A percentile compares a stretch with the other conserved stretches of the same genome.
Conservation (phyloP, 2,329 filamentous ascomycete genomes). For the Clonostachys solani region DNA sequence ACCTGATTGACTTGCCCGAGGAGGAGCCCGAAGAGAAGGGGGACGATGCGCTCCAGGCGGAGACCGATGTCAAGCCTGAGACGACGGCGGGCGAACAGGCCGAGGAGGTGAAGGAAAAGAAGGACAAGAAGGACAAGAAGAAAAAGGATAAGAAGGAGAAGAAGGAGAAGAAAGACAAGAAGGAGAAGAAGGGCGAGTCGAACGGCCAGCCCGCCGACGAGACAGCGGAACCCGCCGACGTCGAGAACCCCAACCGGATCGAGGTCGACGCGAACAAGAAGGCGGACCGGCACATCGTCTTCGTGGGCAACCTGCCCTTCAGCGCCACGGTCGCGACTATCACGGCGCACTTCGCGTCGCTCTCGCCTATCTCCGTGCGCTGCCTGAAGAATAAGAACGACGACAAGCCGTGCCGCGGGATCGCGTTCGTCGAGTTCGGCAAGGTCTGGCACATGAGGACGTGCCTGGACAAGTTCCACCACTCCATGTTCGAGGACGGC, state of each 20-base stretch:
- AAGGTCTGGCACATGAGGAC: conserved; percentile 88
- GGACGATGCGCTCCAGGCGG: conserved; percentile 11
- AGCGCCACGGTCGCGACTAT: conserved; percentile 69
- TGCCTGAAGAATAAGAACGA: conserved; percentile 65
- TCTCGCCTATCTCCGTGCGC: conserved; percentile 48
- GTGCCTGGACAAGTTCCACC: conserved; percentile 86
- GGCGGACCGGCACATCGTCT: conserved; percentile 23
- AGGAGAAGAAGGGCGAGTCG: conserved; percentile 24
- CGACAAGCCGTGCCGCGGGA: conserved; percentile 62
- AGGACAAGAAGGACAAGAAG: conserved; percentile 14
- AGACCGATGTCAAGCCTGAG: conserved; percentile 11
- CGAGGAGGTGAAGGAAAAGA: conserved; percentile 18
- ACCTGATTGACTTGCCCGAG: conserved; percentile 28
- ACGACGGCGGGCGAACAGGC: conserved; percentile 15
- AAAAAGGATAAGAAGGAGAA: conserved; percentile 9
- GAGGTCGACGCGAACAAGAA: conserved; percentile 10
- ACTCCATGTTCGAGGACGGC: conserved; percentile 66
- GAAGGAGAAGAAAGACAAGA: conserved; percentile 10
- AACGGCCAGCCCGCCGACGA: conserved; percentile 8
- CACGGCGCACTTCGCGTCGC: conserved; percentile 70
- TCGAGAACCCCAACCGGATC: conserved; percentile 9
- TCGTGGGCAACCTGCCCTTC: conserved; percentile 78
- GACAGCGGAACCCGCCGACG: conserved; percentile 5
- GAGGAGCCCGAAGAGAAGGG: conserved; percentile 18
- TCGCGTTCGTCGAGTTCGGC: conserved; percentile 86